Evolutionary conservation across 257 asterid species (phyloP).

Genomic region (Plantago major): DNA sequence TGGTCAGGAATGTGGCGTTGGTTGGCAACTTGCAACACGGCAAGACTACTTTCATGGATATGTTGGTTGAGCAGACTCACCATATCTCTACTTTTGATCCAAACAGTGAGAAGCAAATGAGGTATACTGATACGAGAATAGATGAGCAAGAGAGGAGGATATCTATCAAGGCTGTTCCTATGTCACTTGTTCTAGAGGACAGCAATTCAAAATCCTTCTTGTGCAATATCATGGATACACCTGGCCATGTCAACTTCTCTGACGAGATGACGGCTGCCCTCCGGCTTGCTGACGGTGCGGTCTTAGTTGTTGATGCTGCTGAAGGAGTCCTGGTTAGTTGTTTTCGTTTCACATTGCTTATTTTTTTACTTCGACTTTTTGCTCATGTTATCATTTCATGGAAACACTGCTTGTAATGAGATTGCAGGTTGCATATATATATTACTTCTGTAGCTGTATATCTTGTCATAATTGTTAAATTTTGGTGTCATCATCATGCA

Average conservation of each 20-base stretch:
- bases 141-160: slow-evolving; percentile 96
- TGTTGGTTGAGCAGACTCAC: slow-evolving; percentile 97
- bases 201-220: slow-evolving; percentile 86
- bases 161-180: slow-evolving; percentile 86
- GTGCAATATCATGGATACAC: slow-evolving; percentile 91
- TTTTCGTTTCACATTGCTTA: not conserved
- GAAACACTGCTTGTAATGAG: slow-evolving; percentile 1
- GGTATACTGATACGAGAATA: slow-evolving; percentile 90
- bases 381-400: not conserved
- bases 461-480: not conserved
- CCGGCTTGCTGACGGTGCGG: slow-evolving; percentile 99
- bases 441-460: not conserved
- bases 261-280: slow-evolving; percentile 98
- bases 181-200: slow-evolving; percentile 90
- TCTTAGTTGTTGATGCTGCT: slow-evolving; percentile 91
- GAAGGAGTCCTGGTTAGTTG: slow-evolving; percentile 89
- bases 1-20: slow-evolving; percentile 90
- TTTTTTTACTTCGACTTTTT: not conserved
- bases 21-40: slow-evolving; percentile 87
- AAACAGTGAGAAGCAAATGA: slow-evolving; percentile 90
- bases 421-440: not conserved
- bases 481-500: not conserved
- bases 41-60: slow-evolving; percentile 89
- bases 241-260: slow-evolving; percentile 95
- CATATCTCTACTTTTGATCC: slow-evolving; percentile 90